Conservation (phyloP, 345 rosid species). For the Litchi chinensis region DNA sequence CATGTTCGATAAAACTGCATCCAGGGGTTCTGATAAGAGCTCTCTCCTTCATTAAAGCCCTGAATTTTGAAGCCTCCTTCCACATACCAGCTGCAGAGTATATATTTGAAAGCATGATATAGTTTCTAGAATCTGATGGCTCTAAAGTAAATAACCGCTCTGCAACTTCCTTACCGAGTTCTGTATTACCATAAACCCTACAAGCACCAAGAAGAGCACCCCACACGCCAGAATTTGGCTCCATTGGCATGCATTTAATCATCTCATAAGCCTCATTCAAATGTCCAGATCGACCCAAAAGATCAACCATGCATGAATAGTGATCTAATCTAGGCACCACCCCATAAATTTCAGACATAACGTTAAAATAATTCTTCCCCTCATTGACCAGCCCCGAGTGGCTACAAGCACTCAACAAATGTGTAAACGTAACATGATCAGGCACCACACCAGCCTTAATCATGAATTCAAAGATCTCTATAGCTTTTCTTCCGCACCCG, state of each 20-base stretch:
- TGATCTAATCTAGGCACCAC: constrained; percentile 60
- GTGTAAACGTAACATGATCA: constrained; percentile 80
- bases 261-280: constrained; percentile 54
- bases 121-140: constrained; percentile 65
- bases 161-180: constrained; percentile 57
- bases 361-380: constrained; percentile 56
- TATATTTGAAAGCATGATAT: constrained; percentile 65
- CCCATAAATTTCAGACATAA: constrained; percentile 47
- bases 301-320: constrained; percentile 79
- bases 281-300: constrained; percentile 68
- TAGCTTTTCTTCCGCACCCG: constrained; percentile 63
- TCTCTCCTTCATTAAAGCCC: constrained; percentile 58
- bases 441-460: constrained; percentile 45
- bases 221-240: constrained; percentile 75
- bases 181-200: constrained; percentile 45
- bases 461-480: constrained; percentile 58
- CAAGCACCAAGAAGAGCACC: constrained; percentile 84
- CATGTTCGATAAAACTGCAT: constrained; percentile 66
- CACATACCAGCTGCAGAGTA: constrained; percentile 67
- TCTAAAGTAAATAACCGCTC: constrained; percentile 57
- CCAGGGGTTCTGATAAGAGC: constrained; percentile 55
- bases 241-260: constrained; percentile 62
- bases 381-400: constrained; percentile 66
- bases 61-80: constrained; percentile 56
- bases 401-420: constrained; percentile 74